These are phyloP conservation scores for Circinella umbellata DNA, from an alignment of 371 early-diverging fungal species.

Conservation along the genomic window DNA sequence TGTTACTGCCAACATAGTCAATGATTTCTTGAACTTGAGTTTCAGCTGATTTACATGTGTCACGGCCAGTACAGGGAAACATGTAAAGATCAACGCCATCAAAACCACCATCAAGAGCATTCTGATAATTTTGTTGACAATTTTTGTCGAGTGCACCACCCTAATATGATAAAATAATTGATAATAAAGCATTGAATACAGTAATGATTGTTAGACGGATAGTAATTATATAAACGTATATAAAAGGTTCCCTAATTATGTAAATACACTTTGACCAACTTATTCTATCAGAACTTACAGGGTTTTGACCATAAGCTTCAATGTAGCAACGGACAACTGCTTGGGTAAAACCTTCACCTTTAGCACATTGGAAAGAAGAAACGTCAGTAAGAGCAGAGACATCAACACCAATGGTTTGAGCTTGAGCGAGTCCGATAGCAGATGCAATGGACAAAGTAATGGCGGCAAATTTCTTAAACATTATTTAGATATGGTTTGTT, in stretches of 20 bases:
- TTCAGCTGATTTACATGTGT: constrained; percentile 30
- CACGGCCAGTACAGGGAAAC: constrained; percentile 34
- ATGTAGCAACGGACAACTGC: constrained; percentile 27
- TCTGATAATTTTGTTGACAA: constrained; percentile 24
- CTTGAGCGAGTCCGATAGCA: too few relatives aligned
- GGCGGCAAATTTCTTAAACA: too few relatives aligned
- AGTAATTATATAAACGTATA: too few relatives aligned
- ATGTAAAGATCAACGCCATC: constrained; percentile 23
- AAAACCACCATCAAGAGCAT: constrained; percentile 26
- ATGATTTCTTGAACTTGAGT: constrained; percentile 24
- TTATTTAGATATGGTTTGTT: too few relatives aligned
- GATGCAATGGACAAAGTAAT: too few relatives aligned
- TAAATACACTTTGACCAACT: too few relatives aligned
- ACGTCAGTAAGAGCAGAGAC: constrained; percentile 17
- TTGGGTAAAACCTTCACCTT: constrained; percentile 19
- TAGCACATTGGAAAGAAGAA: constrained; percentile 21
- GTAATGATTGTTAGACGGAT: too few relatives aligned
- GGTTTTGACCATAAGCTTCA: constrained; percentile 30
- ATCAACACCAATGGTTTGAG: constrained; percentile 21
- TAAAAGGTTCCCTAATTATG: too few relatives aligned
- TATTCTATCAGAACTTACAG: constrained; percentile 6
- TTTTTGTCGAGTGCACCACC: constrained; percentile 22
- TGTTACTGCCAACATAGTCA: constrained; percentile 16
- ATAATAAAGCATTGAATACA: neutral
- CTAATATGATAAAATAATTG: constrained; percentile 1